These are phyloP conservation scores for Hydnomerulius pinastri DNA, from an alignment of 768 basidiomycete genomes.

Conservation along the genomic window DNA sequence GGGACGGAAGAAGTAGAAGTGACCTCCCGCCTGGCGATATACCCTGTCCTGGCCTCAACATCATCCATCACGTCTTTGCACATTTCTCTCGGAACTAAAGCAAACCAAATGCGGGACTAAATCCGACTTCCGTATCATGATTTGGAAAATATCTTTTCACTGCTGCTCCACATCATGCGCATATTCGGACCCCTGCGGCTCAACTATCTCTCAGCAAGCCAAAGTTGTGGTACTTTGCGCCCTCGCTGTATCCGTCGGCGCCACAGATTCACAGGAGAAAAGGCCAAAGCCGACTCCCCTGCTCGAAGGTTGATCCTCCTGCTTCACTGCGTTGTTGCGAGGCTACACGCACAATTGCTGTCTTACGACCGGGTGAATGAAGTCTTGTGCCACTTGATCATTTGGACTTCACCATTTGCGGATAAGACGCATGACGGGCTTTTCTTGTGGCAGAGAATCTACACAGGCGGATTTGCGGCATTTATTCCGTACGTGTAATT, in stretches of 20 bases:
- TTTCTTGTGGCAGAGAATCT: too few relatives aligned
- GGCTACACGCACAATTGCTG: background rate
- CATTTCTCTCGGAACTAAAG: too few relatives aligned
- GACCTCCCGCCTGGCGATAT: background rate
- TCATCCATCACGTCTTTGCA: background rate
- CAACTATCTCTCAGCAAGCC: too few relatives aligned
- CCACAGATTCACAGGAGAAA: too few relatives aligned
- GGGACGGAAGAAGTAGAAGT: constrained; percentile 42
- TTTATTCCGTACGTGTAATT: background rate
- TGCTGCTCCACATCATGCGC: too few relatives aligned
- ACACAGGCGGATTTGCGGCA: too few relatives aligned
- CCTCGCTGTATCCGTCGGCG: background rate
- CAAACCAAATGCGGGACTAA: too few relatives aligned
- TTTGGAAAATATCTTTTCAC: too few relatives aligned
- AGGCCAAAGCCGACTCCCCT: too few relatives aligned
- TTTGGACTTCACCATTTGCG: background rate
- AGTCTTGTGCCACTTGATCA: background rate
- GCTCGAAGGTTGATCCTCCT: background rate
- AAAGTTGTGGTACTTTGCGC: too few relatives aligned
- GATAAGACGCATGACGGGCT: background rate
- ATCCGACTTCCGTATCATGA: too few relatives aligned
- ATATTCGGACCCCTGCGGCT: too few relatives aligned
- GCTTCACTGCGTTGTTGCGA: background rate
- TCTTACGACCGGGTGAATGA: background rate
- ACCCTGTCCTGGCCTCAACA: background rate